These are phyloP conservation scores for Malbranchea zuffiana DNA, from an alignment of 2,329 filamentous ascomycete species.

Conservation along the genomic window DNA sequence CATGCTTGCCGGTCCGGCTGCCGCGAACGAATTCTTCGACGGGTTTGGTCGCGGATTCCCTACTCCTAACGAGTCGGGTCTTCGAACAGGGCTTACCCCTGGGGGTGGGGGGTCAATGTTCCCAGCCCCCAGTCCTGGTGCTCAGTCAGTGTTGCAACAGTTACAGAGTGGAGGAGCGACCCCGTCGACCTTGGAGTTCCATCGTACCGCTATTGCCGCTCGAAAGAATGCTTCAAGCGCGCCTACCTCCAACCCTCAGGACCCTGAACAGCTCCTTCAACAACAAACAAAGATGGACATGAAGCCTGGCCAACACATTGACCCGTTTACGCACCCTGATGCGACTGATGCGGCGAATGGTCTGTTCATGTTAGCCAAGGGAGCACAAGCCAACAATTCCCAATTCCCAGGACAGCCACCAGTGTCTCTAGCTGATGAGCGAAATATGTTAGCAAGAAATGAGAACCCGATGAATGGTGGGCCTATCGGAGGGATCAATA, in stretches of 20 bases:
- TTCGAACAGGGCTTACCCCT: constrained; percentile 83
- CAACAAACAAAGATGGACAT: constrained; percentile 37
- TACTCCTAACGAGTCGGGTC: constrained; percentile 90
- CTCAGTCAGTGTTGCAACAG: constrained; percentile 61
- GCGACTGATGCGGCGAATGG: constrained; percentile 90
- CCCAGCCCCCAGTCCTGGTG: constrained; percentile 77
- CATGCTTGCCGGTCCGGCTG: constrained; percentile 77
- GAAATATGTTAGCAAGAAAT: constrained; percentile 6
- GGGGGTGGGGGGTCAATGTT: constrained; percentile 97
- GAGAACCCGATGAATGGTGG: constrained; percentile 36
- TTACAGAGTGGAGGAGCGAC: constrained; percentile 73
- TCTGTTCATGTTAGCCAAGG: constrained; percentile 72
- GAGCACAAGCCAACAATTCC: constrained; percentile 47
- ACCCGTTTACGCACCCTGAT: constrained; percentile 76
- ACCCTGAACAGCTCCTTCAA: constrained; percentile 24
- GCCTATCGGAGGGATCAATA: constrained; percentile 33
- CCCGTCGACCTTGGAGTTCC: constrained; percentile 84
- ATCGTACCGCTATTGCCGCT: constrained; percentile 77
- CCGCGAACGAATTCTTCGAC: constrained; percentile 77
- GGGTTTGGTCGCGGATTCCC: constrained; percentile 74
- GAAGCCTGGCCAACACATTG: constrained; percentile 42
- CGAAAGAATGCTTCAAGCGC: constrained; percentile 44
- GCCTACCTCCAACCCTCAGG: constrained; percentile 35
- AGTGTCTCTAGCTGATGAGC: constrained; percentile 4
- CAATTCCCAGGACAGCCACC: constrained; percentile 37